These are phyloP conservation scores for Rhazya stricta DNA, from an alignment of 257 asterid species.

Conservation along the genomic window DNA sequence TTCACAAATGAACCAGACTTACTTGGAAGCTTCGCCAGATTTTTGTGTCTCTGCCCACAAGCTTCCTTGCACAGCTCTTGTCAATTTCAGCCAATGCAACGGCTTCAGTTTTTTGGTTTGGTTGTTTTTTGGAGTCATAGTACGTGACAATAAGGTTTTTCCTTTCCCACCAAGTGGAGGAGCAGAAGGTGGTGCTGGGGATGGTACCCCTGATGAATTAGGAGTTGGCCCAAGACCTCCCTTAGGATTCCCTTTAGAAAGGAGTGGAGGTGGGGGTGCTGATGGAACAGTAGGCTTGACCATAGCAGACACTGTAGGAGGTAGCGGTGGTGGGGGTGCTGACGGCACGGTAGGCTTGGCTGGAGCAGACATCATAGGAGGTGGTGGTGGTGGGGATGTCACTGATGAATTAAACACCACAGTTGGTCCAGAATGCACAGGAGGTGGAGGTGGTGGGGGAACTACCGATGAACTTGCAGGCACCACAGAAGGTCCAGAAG, in stretches of 20 bases:
- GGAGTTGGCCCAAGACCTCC: slow-evolving; percentile 19
- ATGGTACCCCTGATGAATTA: slow-evolving; percentile 41
- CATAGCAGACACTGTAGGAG: slow-evolving; percentile 21
- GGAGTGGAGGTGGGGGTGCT: slow-evolving; percentile 64
- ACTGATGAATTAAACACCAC: slow-evolving; percentile 28
- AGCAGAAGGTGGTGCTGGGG: slow-evolving; percentile 78
- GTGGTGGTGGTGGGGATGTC: slow-evolving; percentile 42
- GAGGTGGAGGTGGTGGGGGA: slow-evolving; percentile 42
- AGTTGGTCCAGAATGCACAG: slow-evolving; percentile 28
- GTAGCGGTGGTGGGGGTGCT: slow-evolving; percentile 40
- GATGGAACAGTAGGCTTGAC: slow-evolving; percentile 35
- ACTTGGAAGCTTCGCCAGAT: slow-evolving; percentile 78
- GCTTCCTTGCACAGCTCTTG: slow-evolving; percentile 96
- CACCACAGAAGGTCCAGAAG: slow-evolving; percentile 18
- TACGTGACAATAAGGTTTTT: slow-evolving; percentile 51
- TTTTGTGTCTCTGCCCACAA: slow-evolving; percentile 97
- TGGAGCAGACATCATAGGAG: slow-evolving; percentile 21
- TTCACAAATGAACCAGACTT: slow-evolving; percentile 23
- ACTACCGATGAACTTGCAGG: slow-evolving; percentile 14
- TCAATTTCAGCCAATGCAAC: slow-evolving; percentile 81
- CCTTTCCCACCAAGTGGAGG: slow-evolving; percentile 65
- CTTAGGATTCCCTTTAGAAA: slow-evolving; percentile 27
- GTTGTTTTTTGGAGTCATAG: slow-evolving; percentile 43
- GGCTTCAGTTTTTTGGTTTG: slow-evolving; percentile 82
- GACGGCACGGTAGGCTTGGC: slow-evolving; percentile 34